Conservation (phyloP, 2,329 filamentous ascomycete species). For the Penicillium sclerotigenum region DNA sequence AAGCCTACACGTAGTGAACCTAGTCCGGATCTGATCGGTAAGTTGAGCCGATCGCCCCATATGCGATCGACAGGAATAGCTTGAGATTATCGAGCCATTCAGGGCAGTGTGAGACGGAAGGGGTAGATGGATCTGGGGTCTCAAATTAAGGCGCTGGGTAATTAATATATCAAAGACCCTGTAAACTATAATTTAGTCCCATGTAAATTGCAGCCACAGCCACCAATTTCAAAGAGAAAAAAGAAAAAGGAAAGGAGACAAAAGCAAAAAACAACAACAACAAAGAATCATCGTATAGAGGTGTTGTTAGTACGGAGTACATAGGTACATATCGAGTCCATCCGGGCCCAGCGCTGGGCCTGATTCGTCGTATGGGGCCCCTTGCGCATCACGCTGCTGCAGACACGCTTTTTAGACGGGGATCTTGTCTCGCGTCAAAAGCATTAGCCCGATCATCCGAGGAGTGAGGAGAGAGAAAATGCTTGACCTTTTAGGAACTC, state of each 20-base stretch:
- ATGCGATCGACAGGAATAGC: constrained; percentile 2
- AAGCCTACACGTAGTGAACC: background rate
- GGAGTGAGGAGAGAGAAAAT: constrained; percentile 19
- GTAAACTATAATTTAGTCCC: background rate
- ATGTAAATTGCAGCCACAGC: background rate
- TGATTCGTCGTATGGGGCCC: constrained; percentile 13
- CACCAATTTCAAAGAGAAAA: background rate
- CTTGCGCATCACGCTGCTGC: constrained; percentile 20
- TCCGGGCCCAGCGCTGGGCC: background rate
- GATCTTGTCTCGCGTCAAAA: constrained; percentile 16
- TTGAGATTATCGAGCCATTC: background rate
- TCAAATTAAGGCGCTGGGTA: background rate
- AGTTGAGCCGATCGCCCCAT: background rate
- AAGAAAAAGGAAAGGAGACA: background rate
- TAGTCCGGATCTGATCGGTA: background rate
- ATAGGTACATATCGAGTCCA: background rate
- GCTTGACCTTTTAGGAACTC: constrained; percentile 11
- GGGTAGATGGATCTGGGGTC: background rate
- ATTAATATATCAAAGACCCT: constrained; percentile 2
- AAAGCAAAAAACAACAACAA: background rate
- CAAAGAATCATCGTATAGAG: background rate
- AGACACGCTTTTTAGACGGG: constrained; percentile 8
- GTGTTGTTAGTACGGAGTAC: background rate
- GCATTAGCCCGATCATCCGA: constrained; percentile 16
- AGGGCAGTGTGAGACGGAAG: background rate